A percentile compares a stretch with the other conserved stretches of the same genome.
These are phyloP conservation scores for Dillenia turbinata DNA, from an alignment of 164 flowering plant species.

Conservation along the genomic window DNA sequence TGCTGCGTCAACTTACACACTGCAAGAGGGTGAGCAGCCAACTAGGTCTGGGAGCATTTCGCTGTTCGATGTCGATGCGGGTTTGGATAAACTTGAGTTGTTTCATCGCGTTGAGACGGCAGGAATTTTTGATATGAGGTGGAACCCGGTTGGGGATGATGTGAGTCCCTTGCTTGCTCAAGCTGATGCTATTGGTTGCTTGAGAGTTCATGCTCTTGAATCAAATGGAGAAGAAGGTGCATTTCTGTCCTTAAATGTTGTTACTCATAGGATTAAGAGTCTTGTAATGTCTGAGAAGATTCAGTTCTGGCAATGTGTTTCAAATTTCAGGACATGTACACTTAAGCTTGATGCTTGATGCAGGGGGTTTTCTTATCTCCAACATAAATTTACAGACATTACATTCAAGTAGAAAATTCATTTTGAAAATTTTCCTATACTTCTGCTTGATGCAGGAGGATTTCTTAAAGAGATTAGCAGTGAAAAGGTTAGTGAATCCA, in stretches of 20 bases:
- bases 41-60: conserved; percentile 72
- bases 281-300: too few species aligned
- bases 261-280: neutral
- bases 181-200: conserved; percentile 83
- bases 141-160: conserved; percentile 48
- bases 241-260: conserved; percentile 19
- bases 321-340: too few species aligned
- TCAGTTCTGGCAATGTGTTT: too few species aligned
- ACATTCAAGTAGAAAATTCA: too few species aligned
- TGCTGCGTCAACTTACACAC: conserved; percentile 82
- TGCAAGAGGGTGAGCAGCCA: conserved; percentile 74
- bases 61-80: conserved; percentile 60
- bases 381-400: too few species aligned
- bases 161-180: conserved; percentile 61
- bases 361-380: too few species aligned
- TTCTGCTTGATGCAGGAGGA: conserved; percentile 28
- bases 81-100: conserved; percentile 35
- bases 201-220: conserved; percentile 49
- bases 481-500: conserved; percentile 58
- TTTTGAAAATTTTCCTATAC: too few species aligned
- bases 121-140: conserved; percentile 88
- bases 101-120: conserved; percentile 49
- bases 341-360: too few species aligned
- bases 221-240: conserved; percentile 21
- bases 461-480: conserved; percentile 35